These are phyloP conservation scores for Phytophthora nicotianae DNA, from an alignment of 352 stramenopile species.

Conservation along the genomic window DNA sequence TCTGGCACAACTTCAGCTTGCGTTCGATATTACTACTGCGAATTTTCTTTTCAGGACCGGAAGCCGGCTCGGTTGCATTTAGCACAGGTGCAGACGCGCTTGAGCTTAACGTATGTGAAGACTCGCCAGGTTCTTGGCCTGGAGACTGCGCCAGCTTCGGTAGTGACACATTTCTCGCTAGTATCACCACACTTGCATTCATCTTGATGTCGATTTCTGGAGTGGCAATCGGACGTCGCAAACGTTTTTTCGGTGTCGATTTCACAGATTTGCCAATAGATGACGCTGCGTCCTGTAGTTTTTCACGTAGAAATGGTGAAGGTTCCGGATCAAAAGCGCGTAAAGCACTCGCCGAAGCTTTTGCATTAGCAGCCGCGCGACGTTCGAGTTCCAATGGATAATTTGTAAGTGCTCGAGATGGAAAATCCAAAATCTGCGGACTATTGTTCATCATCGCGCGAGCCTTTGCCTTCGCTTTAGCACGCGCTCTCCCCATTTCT, in stretches of 20 bases:
- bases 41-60: slow-evolving; percentile 21
- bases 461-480: slow-evolving; percentile 25
- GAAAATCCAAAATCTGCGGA: slow-evolving; percentile 18
- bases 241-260: slow-evolving; percentile 46
- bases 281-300: slow-evolving; percentile 27
- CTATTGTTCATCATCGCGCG: slow-evolving; percentile 22
- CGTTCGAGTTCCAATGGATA: slow-evolving; percentile 53
- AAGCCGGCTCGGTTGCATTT: not conserved
- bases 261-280: slow-evolving; percentile 27
- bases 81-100: slow-evolving; percentile 35
- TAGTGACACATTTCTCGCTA: slow-evolving; percentile 47
- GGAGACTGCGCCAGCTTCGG: slow-evolving; percentile 29
- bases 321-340: slow-evolving; percentile 42
- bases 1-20: slow-evolving; percentile 65
- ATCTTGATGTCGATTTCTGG: slow-evolving; percentile 31
- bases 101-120: slow-evolving; percentile 16
- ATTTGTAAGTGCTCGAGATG: slow-evolving; percentile 28
- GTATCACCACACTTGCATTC: slow-evolving; percentile 40
- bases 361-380: slow-evolving; percentile 16
- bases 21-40: slow-evolving; percentile 56
- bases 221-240: slow-evolving; percentile 12
- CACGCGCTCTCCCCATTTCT: slow-evolving; percentile 26
- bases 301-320: slow-evolving; percentile 48
- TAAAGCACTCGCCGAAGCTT: slow-evolving; percentile 8
- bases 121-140: slow-evolving; percentile 10